These are phyloP conservation scores for Lunularia cruciata DNA, from an alignment of 225 moss, liverwort and hornwort species.

Conservation along the genomic window DNA sequence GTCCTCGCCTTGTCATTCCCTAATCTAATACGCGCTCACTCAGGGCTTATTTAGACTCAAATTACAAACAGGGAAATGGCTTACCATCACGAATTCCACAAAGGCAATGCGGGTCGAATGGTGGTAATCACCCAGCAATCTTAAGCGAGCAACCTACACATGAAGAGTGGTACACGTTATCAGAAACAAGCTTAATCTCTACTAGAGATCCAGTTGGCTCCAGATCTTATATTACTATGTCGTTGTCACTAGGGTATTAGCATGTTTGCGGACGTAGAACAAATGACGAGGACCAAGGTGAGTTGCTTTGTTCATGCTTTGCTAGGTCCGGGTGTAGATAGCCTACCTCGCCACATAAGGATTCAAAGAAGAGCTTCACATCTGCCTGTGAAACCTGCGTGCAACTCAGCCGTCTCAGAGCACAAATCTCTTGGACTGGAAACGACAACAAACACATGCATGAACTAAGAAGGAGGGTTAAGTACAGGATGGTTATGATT, in stretches of 20 bases:
- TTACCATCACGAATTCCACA: slow-evolving; percentile 98
- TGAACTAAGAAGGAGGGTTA: too few relatives aligned
- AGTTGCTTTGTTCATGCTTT: too few relatives aligned
- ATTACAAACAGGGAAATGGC: too few relatives aligned
- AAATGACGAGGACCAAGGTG: neutral
- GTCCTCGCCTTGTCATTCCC: too few relatives aligned
- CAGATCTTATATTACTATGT: neutral
- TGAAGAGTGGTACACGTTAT: neutral
- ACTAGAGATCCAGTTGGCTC: too few relatives aligned
- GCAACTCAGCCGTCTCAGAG: slow-evolving; percentile 33
- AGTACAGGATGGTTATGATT: too few relatives aligned
- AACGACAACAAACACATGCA: neutral
- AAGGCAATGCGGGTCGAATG: slow-evolving; percentile 98
- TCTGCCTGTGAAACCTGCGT: slow-evolving; percentile 99
- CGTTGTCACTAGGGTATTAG: neutral
- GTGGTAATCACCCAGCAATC: slow-evolving; percentile 93
- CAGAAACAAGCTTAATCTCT: neutral
- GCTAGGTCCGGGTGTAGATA: neutral
- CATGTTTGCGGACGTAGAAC: neutral
- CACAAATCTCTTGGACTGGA: neutral
- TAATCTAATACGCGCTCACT: too few relatives aligned
- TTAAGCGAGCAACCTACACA: slow-evolving; percentile 77
- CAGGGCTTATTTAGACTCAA: too few relatives aligned
- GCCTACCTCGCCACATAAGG: slow-evolving; percentile 80
- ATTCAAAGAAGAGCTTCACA: slow-evolving; percentile 98